Evolutionary conservation across 1,284 basidiomycete genomes (phyloP).

Genomic region (Austroboletus novae-zelandiae): DNA sequence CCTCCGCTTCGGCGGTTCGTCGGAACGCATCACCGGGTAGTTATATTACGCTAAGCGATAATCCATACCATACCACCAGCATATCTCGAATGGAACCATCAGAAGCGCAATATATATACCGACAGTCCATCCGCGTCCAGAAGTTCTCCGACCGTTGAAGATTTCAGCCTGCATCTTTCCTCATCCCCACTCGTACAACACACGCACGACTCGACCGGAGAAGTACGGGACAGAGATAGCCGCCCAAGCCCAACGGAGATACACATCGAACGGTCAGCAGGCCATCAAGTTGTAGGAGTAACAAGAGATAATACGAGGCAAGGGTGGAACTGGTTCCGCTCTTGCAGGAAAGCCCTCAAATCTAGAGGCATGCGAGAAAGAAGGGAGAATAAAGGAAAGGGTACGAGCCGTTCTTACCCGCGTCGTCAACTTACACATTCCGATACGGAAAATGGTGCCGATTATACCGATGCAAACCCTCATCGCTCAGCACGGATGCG

Average conservation of each 20-base stretch:
- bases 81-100: conserved; percentile 2
- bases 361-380: not conserved
- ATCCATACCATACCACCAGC: conserved; percentile 16
- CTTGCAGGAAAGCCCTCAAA: not conserved
- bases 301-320: conserved; percentile 31
- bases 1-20: not conserved
- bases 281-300: conserved; percentile 17
- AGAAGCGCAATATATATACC: conserved; percentile 1
- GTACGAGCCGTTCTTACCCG: conserved; percentile 1
- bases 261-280: conserved; percentile 22
- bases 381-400: conserved; percentile 9
- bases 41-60: conserved; percentile 13
- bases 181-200: conserved; percentile 20
- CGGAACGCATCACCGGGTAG: conserved; percentile 1
- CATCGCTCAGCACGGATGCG: conserved; percentile 11
- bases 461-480: not conserved
- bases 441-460: conserved; percentile 9
- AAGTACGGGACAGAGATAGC: conserved; percentile 25
- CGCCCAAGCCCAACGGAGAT: conserved; percentile 1
- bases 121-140: conserved; percentile 5
- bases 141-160: not conserved
- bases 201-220: conserved; percentile 38
- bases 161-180: conserved; percentile 9
- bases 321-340: conserved; percentile 18
- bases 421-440: conserved; percentile 4